phyloP scores from a whole-genome alignment of 2,329 filamentous ascomycete species.

The Macroventuria anomochaeta region DNA sequence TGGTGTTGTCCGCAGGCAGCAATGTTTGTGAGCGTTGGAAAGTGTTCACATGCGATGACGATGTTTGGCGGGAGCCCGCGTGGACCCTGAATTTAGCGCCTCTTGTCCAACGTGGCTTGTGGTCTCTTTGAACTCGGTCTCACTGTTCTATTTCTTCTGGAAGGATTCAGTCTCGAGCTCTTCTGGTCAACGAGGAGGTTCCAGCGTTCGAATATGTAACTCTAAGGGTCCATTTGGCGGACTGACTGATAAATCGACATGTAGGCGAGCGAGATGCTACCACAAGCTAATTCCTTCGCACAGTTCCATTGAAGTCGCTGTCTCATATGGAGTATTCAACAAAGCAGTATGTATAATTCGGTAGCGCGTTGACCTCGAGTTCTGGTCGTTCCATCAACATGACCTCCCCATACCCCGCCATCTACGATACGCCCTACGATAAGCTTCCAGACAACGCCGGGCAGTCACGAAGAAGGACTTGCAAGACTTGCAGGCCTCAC shows the following conservation, averaged over 20 bases:
- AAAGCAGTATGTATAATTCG: not conserved
- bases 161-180: too few species aligned
- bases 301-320: not conserved
- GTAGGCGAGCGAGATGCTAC: not conserved
- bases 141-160: too few species aligned
- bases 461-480: constrained; percentile 58
- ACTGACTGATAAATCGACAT: not conserved
- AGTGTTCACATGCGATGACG: constrained; percentile 28
- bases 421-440: constrained; percentile 47
- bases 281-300: not conserved
- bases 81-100: constrained; percentile 30
- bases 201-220: too few species aligned
- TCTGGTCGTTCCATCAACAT: not conserved
- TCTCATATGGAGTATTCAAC: not conserved
- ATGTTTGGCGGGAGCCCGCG: constrained; percentile 12
- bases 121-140: too few species aligned
- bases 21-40: constrained; percentile 4
- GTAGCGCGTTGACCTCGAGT: not conserved
- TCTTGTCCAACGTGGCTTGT: too few species aligned
- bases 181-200: too few species aligned
- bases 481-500: constrained; percentile 61
- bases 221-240: not conserved
- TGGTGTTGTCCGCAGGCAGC: constrained; percentile 19
- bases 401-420: constrained; percentile 4
- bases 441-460: constrained; percentile 57